These are phyloP conservation scores for Zymoseptoria pseudotritici DNA, from an alignment of 2,329 filamentous ascomycete species.

Conservation along the genomic window DNA sequence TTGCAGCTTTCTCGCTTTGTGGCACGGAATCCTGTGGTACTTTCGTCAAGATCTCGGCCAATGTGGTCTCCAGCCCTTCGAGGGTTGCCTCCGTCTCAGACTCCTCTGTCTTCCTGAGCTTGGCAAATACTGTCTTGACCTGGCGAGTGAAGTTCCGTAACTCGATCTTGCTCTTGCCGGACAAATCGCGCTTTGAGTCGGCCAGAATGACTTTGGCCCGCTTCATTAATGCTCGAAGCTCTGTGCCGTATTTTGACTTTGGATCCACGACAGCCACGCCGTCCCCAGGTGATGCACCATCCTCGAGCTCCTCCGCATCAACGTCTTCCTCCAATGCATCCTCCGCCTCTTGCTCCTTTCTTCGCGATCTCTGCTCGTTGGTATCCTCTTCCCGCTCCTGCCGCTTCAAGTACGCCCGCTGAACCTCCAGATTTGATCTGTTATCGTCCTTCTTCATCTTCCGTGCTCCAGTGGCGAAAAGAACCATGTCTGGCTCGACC, in stretches of 20 bases:
- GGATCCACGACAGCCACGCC: constrained; percentile 3
- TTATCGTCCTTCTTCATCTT: constrained; percentile 26
- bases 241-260: constrained; percentile 24
- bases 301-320: constrained; percentile 10
- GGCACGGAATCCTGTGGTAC: constrained; percentile 35
- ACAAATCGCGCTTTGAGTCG: constrained; percentile 43
- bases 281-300: constrained; percentile 3
- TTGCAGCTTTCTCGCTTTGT: constrained; percentile 10
- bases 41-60: constrained; percentile 34
- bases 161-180: constrained; percentile 66
- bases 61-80: constrained; percentile 29
- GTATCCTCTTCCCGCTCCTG: constrained; percentile 16
- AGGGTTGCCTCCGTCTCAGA: constrained; percentile 19
- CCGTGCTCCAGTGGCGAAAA: constrained; percentile 74
- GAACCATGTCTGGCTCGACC: constrained; percentile 79
- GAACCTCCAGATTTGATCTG: constrained; percentile 19
- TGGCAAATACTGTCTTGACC: constrained; percentile 56
- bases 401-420: constrained; percentile 11
- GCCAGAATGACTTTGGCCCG: constrained; percentile 56
- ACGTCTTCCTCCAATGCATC: constrained; percentile 19
- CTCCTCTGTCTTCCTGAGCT: constrained; percentile 33
- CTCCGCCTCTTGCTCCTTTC: constrained; percentile 11
- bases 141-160: constrained; percentile 64
- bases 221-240: constrained; percentile 48
- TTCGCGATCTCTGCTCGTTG: constrained; percentile 10